Percentiles rank a stretch among this genome's conserved stretches.
Evolutionary conservation across 2,329 filamentous ascomycete genomes (phyloP).

Genomic region (Sclerotinia minor): DNA sequence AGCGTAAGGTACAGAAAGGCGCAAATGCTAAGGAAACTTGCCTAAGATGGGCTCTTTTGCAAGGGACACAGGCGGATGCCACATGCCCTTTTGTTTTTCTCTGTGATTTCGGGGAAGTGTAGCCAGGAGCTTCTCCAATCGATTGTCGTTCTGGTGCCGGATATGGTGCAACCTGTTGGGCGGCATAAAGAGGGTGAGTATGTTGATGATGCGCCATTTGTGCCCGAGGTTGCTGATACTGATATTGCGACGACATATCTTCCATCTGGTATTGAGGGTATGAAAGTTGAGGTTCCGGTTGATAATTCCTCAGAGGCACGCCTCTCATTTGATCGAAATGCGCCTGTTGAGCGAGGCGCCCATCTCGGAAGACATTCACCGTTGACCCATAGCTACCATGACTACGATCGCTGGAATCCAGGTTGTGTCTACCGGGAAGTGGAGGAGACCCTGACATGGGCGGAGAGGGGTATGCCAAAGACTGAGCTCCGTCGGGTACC

Average conservation of each 20-base stretch:
- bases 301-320: slow-evolving; percentile 44
- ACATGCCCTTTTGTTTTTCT: slow-evolving; percentile 78
- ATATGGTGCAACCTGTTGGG: slow-evolving; percentile 34
- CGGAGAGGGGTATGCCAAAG: slow-evolving; percentile 67
- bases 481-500: slow-evolving; percentile 56
- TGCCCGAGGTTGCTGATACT: slow-evolving; percentile 32
- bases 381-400: slow-evolving; percentile 49
- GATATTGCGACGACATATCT: slow-evolving; percentile 32
- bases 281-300: slow-evolving; percentile 40
- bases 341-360: slow-evolving; percentile 36
- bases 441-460: slow-evolving; percentile 72
- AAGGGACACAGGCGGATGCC: slow-evolving; percentile 81
- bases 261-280: slow-evolving; percentile 36
- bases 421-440: slow-evolving; percentile 58
- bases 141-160: slow-evolving; percentile 40
- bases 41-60: slow-evolving; percentile 79
- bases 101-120: slow-evolving; percentile 59
- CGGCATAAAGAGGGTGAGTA: slow-evolving; percentile 31
- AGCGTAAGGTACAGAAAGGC: slow-evolving; percentile 34
- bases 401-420: slow-evolving; percentile 57
- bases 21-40: slow-evolving; percentile 39
- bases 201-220: slow-evolving; percentile 33
- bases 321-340: slow-evolving; percentile 34
- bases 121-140: slow-evolving; percentile 49
- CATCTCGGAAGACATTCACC: slow-evolving; percentile 53